A percentile compares a stretch with the other conserved stretches of the same genome.
Conservation (phyloP, 768 basidiomycete genomes). For the Trametes gibbosa region DNA sequence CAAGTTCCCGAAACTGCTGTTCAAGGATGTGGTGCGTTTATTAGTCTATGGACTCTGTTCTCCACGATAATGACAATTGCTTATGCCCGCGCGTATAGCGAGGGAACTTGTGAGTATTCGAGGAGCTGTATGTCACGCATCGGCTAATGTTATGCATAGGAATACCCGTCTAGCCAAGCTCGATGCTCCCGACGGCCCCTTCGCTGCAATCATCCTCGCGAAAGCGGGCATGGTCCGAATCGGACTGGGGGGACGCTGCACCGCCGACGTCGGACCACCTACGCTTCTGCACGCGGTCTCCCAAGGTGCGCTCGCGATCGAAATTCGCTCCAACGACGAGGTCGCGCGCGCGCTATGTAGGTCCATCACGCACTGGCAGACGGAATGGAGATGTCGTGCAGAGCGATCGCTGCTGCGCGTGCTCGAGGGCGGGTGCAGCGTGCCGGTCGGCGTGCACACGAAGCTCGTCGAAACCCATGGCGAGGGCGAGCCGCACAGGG, state of each 20-base stretch:
- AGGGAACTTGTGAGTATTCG: constrained; percentile 73
- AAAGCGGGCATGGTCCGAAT: constrained; percentile 88
- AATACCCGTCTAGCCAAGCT: constrained; percentile 91
- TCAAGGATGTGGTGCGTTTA: constrained; percentile 84
- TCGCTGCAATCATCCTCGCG: constrained; percentile 88
- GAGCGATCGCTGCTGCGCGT: constrained; percentile 88
- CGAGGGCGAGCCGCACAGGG: constrained; percentile 29
- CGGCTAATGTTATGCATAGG: constrained; percentile 37
- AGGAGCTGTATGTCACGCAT: neutral
- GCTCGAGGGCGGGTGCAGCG: constrained; percentile 95
- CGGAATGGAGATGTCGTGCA: constrained; percentile 73
- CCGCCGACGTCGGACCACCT: constrained; percentile 70
- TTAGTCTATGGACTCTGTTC: neutral
- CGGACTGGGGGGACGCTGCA: constrained; percentile 71
- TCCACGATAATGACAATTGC: neutral
- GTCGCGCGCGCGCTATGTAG: constrained; percentile 62
- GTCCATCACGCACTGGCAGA: constrained; percentile 70
- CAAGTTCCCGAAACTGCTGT: constrained; percentile 70
- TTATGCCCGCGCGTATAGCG: constrained; percentile 43
- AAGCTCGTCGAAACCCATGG: constrained; percentile 33
- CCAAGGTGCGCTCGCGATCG: constrained; percentile 89
- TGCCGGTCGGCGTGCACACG: constrained; percentile 85
- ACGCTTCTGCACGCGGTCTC: constrained; percentile 86
- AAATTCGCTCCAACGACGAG: constrained; percentile 69
- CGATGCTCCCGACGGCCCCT: constrained; percentile 77